Base-by-base conservation (phyloP, 1,284 basidiomycete genomes). In the Ceratorhiza oryzae-sativae region DNA sequence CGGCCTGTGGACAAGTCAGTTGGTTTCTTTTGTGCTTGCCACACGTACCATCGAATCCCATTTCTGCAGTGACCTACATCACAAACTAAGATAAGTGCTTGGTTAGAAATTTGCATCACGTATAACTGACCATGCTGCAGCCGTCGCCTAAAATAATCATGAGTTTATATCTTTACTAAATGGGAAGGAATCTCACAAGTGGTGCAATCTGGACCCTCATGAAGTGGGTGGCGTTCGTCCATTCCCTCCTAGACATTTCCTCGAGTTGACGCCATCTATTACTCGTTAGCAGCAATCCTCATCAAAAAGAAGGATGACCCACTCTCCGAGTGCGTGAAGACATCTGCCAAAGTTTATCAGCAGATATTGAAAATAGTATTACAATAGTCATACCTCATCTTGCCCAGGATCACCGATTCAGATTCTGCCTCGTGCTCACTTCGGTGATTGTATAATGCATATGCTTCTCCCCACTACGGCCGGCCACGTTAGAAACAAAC, bases 1-100 rank as follows among this genome's bases (percentile, higher is more conserved):
- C 83, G 12, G 62, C 13, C 62, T 67, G 23, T 8, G 12, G 10
- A 13, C 10, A 15, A 49, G 27, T 63, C 10, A 63, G 61, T 5
- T 15, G 10, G 1, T 32, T 49, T 49, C 46, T 4, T 20, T 8
- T 58, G 18, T 10, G 55, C 1, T 41, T 15, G 30, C 23, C 20
- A 34, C 1, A 30, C 62, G 3, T 76, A 87, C 86, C 86, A 88
- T 87, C 39, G 83, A 79, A 74, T 87, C 86, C 86, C 86, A 88
- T 75, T 87, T 83, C 65, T 83, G 83, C 36, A 87, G 79, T 34
- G 62, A 67, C 62, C 62, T 67, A 27, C 10, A 18, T n/a, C 10
- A 12, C 49, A 30, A 27, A 20, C n/a, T 51, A 3, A 9, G 34
- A 25, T 42, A 39, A 58, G 20, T 41, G 13, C 30, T 25, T 13